A percentile compares a stretch with the other conserved stretches of the same genome.
Evolutionary conservation across 208 protist genomes (phyloP).

Genomic region (Acanthamoeba culbertsoni): DNA sequence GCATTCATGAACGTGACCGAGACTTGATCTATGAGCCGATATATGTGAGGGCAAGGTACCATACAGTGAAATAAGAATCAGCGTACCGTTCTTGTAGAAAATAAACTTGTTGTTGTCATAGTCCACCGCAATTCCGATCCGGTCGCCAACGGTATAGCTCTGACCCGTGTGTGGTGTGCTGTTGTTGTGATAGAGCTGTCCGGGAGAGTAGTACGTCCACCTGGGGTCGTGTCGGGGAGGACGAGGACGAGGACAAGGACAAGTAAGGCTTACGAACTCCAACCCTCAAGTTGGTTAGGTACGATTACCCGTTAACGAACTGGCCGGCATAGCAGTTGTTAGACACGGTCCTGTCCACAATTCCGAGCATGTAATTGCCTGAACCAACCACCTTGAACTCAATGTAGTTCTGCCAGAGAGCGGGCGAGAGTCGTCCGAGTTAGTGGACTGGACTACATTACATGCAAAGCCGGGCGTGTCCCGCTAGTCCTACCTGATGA

Average conservation of each 20-base stretch:
- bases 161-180: background rate
- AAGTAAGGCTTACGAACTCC: background rate
- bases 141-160: background rate
- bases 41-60: background rate
- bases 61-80: background rate
- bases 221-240: background rate
- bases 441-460: background rate
- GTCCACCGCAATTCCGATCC: background rate
- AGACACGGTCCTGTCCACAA: background rate
- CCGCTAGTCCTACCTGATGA: background rate
- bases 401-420: background rate
- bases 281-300: background rate
- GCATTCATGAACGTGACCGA: background rate
- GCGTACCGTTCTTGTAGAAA: slow-evolving; percentile 37
- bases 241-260: no score
- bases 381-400: slow-evolving; percentile 28
- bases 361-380: background rate
- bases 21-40: background rate
- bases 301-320: background rate
- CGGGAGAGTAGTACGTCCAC: slow-evolving; percentile 30
- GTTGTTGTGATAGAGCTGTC: slow-evolving; percentile 34
- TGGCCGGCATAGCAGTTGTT: background rate
- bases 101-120: background rate
- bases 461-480: background rate
- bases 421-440: background rate